A percentile compares a stretch with the other conserved stretches of the same genome.
These are phyloP conservation scores for Penicillium pulvis DNA, from an alignment of 495 filamentous ascomycete genomes.

Conservation along the genomic window DNA sequence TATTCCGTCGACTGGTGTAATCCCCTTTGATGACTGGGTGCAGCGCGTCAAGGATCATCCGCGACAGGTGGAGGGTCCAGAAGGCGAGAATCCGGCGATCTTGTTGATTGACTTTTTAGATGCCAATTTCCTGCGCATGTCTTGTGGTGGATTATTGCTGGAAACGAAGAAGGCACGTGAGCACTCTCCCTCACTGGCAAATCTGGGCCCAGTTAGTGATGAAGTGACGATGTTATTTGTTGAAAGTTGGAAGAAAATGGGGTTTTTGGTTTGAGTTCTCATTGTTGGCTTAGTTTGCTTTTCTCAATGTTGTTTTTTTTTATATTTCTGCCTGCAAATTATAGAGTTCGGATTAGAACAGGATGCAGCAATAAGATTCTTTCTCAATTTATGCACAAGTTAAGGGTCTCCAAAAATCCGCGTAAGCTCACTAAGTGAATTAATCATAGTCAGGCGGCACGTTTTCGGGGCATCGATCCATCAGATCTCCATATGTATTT, in stretches of 20 bases:
- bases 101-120: conserved; percentile 53
- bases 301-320: not conserved
- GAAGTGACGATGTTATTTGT: not conserved
- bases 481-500: too few relatives aligned
- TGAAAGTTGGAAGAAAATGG: not conserved
- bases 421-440: too few relatives aligned
- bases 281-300: not conserved
- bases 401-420: too few relatives aligned
- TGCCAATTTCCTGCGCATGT: conserved; percentile 52
- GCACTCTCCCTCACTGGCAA: conserved; percentile 34
- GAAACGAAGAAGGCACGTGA: conserved; percentile 39
- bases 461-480: too few relatives aligned
- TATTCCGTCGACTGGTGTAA: conserved; percentile 31
- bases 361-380: too few relatives aligned
- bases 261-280: not conserved
- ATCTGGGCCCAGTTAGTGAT: not conserved
- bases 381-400: too few relatives aligned
- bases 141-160: conserved; percentile 53
- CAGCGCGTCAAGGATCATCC: conserved; percentile 38
- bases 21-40: conserved; percentile 53
- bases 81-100: conserved; percentile 49
- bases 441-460: too few relatives aligned
- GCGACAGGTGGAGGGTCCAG: conserved; percentile 8
- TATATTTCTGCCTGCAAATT: not conserved
- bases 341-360: not conserved